Base-by-base conservation (phyloP, 805 yeast genomes). In the Maudiozyma bulderi region DNA sequence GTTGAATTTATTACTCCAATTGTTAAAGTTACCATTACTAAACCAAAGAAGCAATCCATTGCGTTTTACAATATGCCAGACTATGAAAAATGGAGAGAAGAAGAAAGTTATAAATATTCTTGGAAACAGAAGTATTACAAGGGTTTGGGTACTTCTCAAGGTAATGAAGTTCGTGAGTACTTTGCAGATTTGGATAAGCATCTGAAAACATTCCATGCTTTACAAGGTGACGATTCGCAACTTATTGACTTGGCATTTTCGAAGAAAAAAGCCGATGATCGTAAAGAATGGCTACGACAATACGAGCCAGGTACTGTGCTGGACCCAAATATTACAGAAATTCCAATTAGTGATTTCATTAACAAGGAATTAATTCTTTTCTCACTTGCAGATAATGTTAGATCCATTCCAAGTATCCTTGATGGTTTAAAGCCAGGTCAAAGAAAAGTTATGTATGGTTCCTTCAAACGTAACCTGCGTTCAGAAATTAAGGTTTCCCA, bases 361-460 rank as follows among this genome's bases (percentile, higher is more conserved):
- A 90, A 93, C 69, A 88, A 93, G 64, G 99, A 93, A 65, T 76
- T 93, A 59, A 93, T 95, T 66, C 72, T 93, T 43, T 95, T 91
- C 65, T 88, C 96, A 14, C 84, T 93, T 86, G 97, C 98, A 3
- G 99, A 93, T 68, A 90, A 93, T 59, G 78, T 90, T 44, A 80
- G 99, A 66, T 93, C 98, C 0, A 88, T 93, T 60, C 99, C 99
- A 1, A 86, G 89, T 7, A 86, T 88, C 0, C 70, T 91, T 59
- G 99, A 93, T 70, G 99, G 99, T 0, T 80, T 93, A 55, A 93
- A 93, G 66, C 99, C 99, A 0, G 95, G 96, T 51, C 99, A 93
- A 70, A 80, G 99, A 61, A 93, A 93, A 64, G 95, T 93, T 43
- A 70, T 93, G 57, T 93, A 72, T 65, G 95, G 93, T 49, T 84